Conservation (phyloP, 768 basidiomycete species). For the Suillus subaureus region DNA sequence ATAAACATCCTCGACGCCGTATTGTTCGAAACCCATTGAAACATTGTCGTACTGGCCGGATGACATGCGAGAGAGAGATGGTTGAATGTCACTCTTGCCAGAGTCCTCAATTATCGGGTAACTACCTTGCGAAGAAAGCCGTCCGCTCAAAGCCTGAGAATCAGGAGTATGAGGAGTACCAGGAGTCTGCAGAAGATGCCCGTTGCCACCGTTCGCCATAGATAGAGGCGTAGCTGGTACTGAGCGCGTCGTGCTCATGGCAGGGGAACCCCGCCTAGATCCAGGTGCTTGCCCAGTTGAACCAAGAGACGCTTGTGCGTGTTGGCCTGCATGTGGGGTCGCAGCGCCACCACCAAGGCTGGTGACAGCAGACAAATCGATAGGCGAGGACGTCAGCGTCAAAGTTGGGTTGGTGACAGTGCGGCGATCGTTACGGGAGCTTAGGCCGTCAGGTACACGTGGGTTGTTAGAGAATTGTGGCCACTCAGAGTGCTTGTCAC, state of each 20-base stretch:
- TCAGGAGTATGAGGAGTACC: conserved; percentile 65
- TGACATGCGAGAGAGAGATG: conserved; percentile 71
- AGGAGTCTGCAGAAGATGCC: conserved; percentile 64
- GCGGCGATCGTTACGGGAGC: conserved; percentile 63
- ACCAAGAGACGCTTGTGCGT: conserved; percentile 49
- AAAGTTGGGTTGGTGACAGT: conserved; percentile 76
- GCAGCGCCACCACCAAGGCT: conserved; percentile 58
- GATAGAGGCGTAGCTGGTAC: conserved; percentile 81
- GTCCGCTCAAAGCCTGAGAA: conserved; percentile 59
- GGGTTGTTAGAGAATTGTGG: conserved; percentile 77
- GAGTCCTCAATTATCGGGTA: conserved; percentile 53
- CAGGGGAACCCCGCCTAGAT: conserved; percentile 77
- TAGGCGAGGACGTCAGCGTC: conserved; percentile 57
- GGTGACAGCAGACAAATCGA: conserved; percentile 47
- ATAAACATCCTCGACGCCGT: conserved; percentile 57
- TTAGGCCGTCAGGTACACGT: conserved; percentile 61
- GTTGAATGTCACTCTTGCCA: conserved; percentile 61
- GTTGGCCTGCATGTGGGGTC: conserved; percentile 66
- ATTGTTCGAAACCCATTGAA: conserved; percentile 47
- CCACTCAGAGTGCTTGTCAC: conserved; percentile 89
- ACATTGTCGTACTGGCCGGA: conserved; percentile 57
- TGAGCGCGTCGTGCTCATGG: conserved; percentile 66
- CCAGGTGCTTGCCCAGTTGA: conserved; percentile 40
- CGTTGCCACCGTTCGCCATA: conserved; percentile 46
- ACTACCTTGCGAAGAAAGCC: conserved; percentile 50